A percentile compares a stretch with the other conserved stretches of the same genome.
phyloP scores from a whole-genome alignment of 345 rosid genomes.

The Hibiscus syriacus region DNA sequence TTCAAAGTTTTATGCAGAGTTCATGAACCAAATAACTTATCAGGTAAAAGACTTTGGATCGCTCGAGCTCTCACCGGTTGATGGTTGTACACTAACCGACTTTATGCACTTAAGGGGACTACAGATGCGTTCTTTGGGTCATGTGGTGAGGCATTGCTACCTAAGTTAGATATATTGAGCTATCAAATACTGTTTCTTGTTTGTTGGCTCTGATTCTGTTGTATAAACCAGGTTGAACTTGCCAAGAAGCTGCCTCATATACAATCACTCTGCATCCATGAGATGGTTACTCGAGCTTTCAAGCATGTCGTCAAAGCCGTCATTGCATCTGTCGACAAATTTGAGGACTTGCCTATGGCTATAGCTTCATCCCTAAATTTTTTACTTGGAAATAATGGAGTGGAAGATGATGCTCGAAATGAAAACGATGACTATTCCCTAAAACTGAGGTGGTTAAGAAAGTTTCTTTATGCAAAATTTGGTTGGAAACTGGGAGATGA shows the following conservation, averaged over 20 bases:
- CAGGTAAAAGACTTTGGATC: constrained; percentile 65
- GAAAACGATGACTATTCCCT: constrained; percentile 37
- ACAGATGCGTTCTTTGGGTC: constrained; percentile 55
- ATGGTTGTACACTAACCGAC: constrained; percentile 61
- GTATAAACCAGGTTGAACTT: constrained; percentile 41
- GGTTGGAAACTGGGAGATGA: constrained; percentile 50
- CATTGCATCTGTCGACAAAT: constrained; percentile 33
- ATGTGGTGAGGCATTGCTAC: too few species aligned
- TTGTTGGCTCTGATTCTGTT: constrained; percentile 12
- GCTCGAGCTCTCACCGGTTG: constrained; percentile 62
- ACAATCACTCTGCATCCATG: constrained; percentile 62
- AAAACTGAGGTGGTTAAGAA: constrained; percentile 41
- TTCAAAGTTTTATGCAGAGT: background rate
- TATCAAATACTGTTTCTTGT: background rate
- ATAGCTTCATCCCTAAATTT: constrained; percentile 57
- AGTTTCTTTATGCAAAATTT: constrained; percentile 40
- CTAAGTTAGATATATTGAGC: too few species aligned
- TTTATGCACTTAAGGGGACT: constrained; percentile 73
- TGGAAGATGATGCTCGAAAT: constrained; percentile 21
- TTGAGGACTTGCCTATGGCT: constrained; percentile 35
- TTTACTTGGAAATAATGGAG: constrained; percentile 34
- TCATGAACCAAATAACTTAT: constrained; percentile 11
- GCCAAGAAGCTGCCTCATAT: constrained; percentile 65
- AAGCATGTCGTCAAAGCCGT: constrained; percentile 49
- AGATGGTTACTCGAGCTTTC: constrained; percentile 67